Evolutionary conservation across 176 grass and related monocot species (phyloP), one percentile per base, ranked within the genome.

Genomic region (Chloris gayana): DNA sequence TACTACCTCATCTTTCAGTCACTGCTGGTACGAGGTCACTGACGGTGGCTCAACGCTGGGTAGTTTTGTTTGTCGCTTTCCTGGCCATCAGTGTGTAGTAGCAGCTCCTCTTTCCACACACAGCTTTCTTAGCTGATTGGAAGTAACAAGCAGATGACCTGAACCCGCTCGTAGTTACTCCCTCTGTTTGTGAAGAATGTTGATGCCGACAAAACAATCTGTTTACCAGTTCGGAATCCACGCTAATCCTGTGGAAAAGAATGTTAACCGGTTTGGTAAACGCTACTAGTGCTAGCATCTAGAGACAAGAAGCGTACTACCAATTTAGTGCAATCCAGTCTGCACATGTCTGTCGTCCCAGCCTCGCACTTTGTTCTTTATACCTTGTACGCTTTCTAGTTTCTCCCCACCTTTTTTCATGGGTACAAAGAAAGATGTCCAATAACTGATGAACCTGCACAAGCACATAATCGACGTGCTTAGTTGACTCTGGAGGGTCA

Each of bases 41-140:
- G 25, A 24, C 25, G 10, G 25, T 12, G 9, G 56, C 10, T 26
- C 56, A 22, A 60, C 57, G 10, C 24, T 57, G 21, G 54, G 22
- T 24, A 24, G 54, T 9, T 57, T 57, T 57, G 54, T 54, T 54
- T 54, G 50, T 54, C 19, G 17, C 50, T 22, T 54, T 54, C 50
- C 50, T 54, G 6, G 18, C 19, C 50, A 54, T 8, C 54, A 24
- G 22, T 25, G 54, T 24, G 9, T 25, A 56, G 6, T 12, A 11
- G 7, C 12, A 44, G 9, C n/a, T 59, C 56, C n/a, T 22, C 30
- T 70, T 77, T 42, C 31, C 47, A 34, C 6, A 1, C 50, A 24
- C n/a, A 39, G n/a, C 65, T 70, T 77, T 77, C 49, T n/a, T n/a
- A n/a, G 38, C 53, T 62, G 53, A 62, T 57, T 66, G 14, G 51